These are phyloP conservation scores for Aspergillus ruber DNA, from an alignment of 2,329 filamentous ascomycete genomes.

Conservation along the genomic window DNA sequence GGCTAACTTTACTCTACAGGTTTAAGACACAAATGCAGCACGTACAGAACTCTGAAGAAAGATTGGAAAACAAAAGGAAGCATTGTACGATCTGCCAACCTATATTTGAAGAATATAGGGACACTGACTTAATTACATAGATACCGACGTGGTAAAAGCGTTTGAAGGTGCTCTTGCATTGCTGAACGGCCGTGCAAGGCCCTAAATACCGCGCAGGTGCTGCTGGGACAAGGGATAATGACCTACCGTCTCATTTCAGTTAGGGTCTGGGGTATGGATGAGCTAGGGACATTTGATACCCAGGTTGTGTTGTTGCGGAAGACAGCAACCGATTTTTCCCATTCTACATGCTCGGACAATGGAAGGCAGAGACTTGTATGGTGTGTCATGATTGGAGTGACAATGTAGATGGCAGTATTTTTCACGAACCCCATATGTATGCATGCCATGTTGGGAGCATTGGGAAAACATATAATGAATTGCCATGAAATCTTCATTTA, in stretches of 20 bases:
- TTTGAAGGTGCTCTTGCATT: conserved; percentile 44
- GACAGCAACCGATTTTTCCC: too few relatives aligned
- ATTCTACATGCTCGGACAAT: too few relatives aligned
- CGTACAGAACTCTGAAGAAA: conserved; percentile 67
- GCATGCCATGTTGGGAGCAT: background rate
- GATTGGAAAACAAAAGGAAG: conserved; percentile 65
- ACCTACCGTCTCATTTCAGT: background rate
- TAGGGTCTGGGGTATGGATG: too few relatives aligned
- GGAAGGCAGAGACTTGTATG: too few relatives aligned
- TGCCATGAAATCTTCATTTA: background rate
- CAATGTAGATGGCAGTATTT: too few relatives aligned
- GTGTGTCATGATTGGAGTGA: too few relatives aligned
- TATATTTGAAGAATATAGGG: background rate
- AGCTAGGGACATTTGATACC: background rate
- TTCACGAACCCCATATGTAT: background rate
- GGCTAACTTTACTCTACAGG: conserved; percentile 36
- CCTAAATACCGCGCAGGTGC: conserved; percentile 2
- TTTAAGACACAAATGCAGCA: conserved; percentile 72
- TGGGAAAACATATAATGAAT: background rate
- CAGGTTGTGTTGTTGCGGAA: background rate
- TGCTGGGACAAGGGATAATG: background rate
- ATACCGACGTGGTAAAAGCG: conserved; percentile 41
- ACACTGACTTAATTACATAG: conserved; percentile 21
- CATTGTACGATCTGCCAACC: conserved; percentile 60
- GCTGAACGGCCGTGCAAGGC: conserved; percentile 27